Base-by-base conservation (phyloP, 805 yeast species). In the Metschnikowia picachoensis region DNA sequence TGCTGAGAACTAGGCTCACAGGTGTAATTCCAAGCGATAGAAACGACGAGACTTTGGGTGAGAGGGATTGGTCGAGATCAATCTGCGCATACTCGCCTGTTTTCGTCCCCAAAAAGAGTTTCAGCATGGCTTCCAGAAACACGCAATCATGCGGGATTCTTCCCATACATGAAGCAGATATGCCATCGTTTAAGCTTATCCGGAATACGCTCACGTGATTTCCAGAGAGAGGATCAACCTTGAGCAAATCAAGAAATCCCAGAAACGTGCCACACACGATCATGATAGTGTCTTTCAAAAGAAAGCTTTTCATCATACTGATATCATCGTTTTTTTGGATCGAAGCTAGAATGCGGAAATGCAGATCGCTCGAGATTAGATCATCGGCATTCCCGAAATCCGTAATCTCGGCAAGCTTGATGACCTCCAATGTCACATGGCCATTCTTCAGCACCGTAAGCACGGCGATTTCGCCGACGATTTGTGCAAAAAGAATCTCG, bases 51-150 rank as follows among this genome's bases (percentile, higher is more conserved):
- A 59, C 49, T 9, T 40, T 34, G 5, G 59, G 43, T 4, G 12
- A 12, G 7, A 32, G 16, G 11, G 32, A 28, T 2, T 29, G 37
- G 13, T 41, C 39, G 10, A 52, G 8, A 1, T 40, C 47, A 8
- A 67, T 53, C 13, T 46, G 51, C 14, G 66, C 45, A 25, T 55
- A 58, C 31, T 51, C 57, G 0, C 76, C 76, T 30, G 62, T 63
- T 38, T 59, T 60, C 1, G 74, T 57, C 1, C 74, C 74, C 28
- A 71, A 47, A 14, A 52, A 53, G 1, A 66, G 27, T 12, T 43
- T 49, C 36, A 2, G 32, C 12, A 8, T 15, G 8, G 20, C 25
- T 8, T 37, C 29, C 5, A 43, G 37, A 20, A 41, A 39, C 4
- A 27, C 40, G 10, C 33, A 27, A 27, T 50, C 52, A 29, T 50